A percentile compares a stretch with the other conserved stretches of the same genome.
Evolutionary conservation across 108 stramenopile species (phyloP).

Genomic region (Epipyxis sp.): DNA sequence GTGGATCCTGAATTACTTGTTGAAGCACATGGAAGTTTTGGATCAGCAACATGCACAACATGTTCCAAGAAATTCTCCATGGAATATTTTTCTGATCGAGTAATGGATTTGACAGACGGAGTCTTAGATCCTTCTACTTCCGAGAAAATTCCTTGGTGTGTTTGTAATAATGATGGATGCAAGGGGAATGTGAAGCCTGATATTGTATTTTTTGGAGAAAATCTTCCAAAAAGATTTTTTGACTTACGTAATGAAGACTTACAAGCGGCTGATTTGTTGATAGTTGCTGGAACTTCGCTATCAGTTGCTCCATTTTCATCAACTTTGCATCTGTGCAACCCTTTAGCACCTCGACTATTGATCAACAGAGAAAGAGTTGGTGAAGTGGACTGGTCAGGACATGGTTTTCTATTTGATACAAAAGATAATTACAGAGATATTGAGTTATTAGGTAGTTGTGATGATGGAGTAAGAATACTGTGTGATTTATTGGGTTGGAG

Average conservation of each 20-base stretch:
- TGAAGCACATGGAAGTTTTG: conserved; percentile 85
- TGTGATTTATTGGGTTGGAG: not conserved
- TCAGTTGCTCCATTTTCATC: conserved; percentile 46
- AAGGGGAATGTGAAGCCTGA: conserved; percentile 76
- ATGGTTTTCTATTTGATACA: too few species aligned
- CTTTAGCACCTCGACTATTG: conserved; percentile 36
- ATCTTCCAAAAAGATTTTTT: conserved; percentile 67
- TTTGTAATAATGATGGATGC: too few species aligned
- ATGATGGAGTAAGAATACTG: not conserved
- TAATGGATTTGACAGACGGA: not conserved
- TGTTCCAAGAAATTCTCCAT: conserved; percentile 8
- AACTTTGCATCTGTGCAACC: not conserved
- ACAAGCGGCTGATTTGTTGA: conserved; percentile 59
- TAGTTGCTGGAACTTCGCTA: conserved; percentile 77
- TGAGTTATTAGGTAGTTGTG: too few species aligned
- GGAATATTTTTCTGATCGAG: not conserved
- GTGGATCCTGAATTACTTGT: conserved; percentile 70
- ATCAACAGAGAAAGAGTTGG: conserved; percentile 38
- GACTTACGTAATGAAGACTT: conserved; percentile 52
- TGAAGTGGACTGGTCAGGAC: conserved; percentile 56
- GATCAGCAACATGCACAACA: conserved; percentile 27
- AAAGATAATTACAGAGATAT: too few species aligned
- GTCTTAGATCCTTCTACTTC: not conserved
- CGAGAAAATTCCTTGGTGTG: too few species aligned
- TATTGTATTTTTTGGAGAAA: conserved; percentile 93